phyloP scores from a whole-genome alignment of 345 rosid genomes.

The Passiflora organensis region DNA sequence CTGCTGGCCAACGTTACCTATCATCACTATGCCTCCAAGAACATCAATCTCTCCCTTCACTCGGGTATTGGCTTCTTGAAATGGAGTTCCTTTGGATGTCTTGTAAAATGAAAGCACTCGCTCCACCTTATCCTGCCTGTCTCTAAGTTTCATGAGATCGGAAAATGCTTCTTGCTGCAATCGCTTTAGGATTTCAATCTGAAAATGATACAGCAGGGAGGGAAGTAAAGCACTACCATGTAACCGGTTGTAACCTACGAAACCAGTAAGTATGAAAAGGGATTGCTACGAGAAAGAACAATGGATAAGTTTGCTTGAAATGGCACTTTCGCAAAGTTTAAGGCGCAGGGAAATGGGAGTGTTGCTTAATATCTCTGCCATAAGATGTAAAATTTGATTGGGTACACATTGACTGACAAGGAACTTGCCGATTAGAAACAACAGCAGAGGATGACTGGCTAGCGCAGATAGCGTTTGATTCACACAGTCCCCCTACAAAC shows the following conservation, averaged over 20 bases:
- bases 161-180: constrained; percentile 85
- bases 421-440: neutral
- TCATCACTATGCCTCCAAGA: constrained; percentile 55
- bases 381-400: too few relatives aligned
- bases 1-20: constrained; percentile 41
- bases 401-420: too few relatives aligned
- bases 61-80: constrained; percentile 58
- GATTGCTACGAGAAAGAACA: too few relatives aligned
- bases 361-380: too few relatives aligned
- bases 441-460: neutral
- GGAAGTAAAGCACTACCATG: neutral
- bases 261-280: neutral
- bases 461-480: neutral
- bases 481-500: neutral
- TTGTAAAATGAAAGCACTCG: constrained; percentile 48
- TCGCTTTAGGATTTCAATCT: constrained; percentile 94
- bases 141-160: constrained; percentile 79
- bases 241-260: neutral
- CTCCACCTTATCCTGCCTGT: constrained; percentile 84
- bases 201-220: constrained; percentile 14
- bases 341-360: too few relatives aligned
- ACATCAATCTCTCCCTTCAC: constrained; percentile 69
- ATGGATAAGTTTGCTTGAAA: too few relatives aligned
- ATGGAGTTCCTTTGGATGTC: constrained; percentile 48
- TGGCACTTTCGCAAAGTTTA: too few relatives aligned